Evolutionary conservation across 345 rosid genomes (phyloP).

Genomic region (Pistacia vera): DNA sequence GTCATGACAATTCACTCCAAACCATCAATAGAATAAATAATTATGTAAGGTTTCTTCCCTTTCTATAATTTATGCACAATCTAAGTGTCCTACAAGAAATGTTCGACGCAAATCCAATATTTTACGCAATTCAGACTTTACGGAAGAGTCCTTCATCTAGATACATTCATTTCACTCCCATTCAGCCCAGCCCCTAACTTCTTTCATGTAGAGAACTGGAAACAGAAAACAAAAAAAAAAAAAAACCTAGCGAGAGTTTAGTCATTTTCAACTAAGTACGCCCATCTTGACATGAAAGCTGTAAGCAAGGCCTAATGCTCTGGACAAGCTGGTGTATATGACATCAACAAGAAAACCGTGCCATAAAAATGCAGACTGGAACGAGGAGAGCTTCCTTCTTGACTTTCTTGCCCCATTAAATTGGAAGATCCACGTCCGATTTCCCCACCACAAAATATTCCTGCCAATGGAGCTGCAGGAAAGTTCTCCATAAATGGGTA

Average conservation of each 20-base stretch:
- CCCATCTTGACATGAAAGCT: neutral
- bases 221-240: too few relatives aligned
- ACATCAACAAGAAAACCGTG: conserved; percentile 59
- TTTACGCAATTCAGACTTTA: too few relatives aligned
- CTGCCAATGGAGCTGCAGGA: conserved; percentile 60
- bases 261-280: neutral
- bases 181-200: too few relatives aligned
- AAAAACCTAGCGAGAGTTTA: neutral
- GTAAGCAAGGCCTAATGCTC: conserved; percentile 6
- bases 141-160: too few relatives aligned
- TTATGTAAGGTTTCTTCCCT: too few relatives aligned
- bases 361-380: conserved; percentile 61
- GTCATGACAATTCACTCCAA: too few relatives aligned
- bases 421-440: conserved; percentile 48
- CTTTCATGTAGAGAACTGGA: too few relatives aligned
- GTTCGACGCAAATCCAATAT: too few relatives aligned
- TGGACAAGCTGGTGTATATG: conserved; percentile 31
- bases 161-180: too few relatives aligned
- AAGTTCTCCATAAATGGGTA: conserved; percentile 69
- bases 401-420: conserved; percentile 20
- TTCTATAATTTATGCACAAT: too few relatives aligned
- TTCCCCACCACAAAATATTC: conserved; percentile 71
- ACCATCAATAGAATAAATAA: too few relatives aligned
- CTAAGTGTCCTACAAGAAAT: too few relatives aligned
- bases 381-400: conserved; percentile 23